Evolutionary conservation across 78 protist species (phyloP).

Genomic region (Speleostelium caveatum): DNA sequence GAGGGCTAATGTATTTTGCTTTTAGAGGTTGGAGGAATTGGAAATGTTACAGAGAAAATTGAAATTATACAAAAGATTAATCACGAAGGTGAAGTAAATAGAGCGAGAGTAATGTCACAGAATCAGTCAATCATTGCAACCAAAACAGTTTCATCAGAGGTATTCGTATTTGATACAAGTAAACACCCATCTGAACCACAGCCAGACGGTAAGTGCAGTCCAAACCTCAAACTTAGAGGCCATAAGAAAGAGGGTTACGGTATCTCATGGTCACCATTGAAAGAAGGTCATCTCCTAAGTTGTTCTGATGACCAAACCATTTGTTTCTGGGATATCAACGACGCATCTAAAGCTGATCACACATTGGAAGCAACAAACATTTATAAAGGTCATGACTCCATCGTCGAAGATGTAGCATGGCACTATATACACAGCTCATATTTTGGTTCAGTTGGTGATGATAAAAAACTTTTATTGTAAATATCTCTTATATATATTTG

Average conservation of each 20-base stretch:
- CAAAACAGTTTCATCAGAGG: constrained; percentile 92
- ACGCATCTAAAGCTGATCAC: constrained; percentile 25
- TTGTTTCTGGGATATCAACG: constrained; percentile 94
- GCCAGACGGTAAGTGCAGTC: constrained; percentile 70
- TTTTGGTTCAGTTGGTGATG: constrained; percentile 96
- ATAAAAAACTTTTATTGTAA: constrained; percentile 80
- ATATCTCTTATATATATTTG: too few relatives aligned
- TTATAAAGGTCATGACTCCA: constrained; percentile 77
- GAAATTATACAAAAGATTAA: constrained; percentile 84
- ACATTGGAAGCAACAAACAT: constrained; percentile 29
- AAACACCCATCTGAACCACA: constrained; percentile 90
- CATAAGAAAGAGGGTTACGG: constrained; percentile 98
- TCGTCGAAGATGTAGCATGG: constrained; percentile 94
- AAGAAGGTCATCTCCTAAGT: constrained; percentile 83
- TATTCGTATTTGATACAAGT: constrained; percentile 91
- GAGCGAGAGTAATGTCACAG: constrained; percentile 97
- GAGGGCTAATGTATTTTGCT: too few relatives aligned
- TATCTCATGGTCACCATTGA: constrained; percentile 91
- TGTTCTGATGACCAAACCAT: constrained; percentile 93
- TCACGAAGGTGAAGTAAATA: constrained; percentile 96
- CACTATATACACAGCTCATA: constrained; percentile 75
- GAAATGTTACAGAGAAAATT: constrained; percentile 71
- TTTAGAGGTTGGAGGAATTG: constrained; percentile 83
- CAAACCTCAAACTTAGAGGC: constrained; percentile 87
- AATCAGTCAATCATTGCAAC: constrained; percentile 95